phyloP scores from a whole-genome alignment of 164 flowering plant species.

The Nymphaea thermarum region DNA sequence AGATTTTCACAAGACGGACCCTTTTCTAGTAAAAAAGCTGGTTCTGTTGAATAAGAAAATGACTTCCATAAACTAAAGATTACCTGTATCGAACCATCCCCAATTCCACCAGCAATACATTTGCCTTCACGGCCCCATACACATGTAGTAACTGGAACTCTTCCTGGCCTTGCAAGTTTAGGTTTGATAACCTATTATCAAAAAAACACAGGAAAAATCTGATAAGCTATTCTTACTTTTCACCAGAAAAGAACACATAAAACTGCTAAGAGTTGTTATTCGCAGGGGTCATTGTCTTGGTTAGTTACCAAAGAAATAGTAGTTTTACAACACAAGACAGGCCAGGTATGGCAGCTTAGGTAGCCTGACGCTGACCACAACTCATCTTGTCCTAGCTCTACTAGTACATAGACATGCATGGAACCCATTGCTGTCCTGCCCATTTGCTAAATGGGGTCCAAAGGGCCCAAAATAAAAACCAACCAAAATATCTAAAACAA shows the following conservation, averaged over 20 bases:
- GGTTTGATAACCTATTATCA: constrained; percentile 79
- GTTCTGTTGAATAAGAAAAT: background rate
- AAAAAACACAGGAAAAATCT: background rate
- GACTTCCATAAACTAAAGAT: background rate
- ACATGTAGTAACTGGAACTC: constrained; percentile 92
- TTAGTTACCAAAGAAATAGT: too few species aligned
- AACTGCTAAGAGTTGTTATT: too few species aligned
- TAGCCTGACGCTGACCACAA: too few species aligned
- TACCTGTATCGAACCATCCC: constrained; percentile 98
- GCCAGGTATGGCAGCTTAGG: too few species aligned
- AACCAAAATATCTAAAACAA: too few species aligned
- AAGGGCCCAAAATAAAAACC: too few species aligned
- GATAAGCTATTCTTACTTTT: background rate
- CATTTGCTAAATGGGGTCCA: too few species aligned
- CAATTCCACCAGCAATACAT: constrained; percentile 84
- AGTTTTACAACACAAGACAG: too few species aligned
- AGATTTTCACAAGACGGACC: background rate
- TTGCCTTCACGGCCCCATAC: constrained; percentile 91
- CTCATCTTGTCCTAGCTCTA: too few species aligned
- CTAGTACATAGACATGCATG: too few species aligned
- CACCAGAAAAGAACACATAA: background rate
- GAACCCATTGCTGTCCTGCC: too few species aligned
- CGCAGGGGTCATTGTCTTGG: too few species aligned
- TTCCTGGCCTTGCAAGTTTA: constrained; percentile 86
- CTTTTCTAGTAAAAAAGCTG: background rate